Evolutionary conservation across 768 basidiomycete species (phyloP), one percentile per base, ranked within the genome.

Genomic region (Tylopilus vinaceipallidus): DNA sequence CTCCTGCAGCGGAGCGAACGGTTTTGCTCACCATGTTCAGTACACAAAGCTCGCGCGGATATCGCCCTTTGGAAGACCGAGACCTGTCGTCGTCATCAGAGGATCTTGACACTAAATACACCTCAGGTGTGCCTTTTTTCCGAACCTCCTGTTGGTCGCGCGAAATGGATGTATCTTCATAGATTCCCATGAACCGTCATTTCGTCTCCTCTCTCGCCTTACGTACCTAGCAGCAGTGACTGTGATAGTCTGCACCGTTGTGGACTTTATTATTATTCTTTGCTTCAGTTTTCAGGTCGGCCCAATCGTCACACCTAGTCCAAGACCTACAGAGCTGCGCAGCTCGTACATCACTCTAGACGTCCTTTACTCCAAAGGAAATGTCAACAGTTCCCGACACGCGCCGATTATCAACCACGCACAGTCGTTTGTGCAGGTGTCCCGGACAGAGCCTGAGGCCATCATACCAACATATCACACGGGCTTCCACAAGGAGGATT

Each of bases 401-500:
- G 32, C 22, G 6, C 39, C 47, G 3, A 48, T 48, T 10, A 24
- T 48, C 23, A 48, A 48, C 6, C 47, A 48, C 3, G 39, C 47
- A 11, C 7, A 33, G 11, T 34, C 47, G 12, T 41, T 41, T 14
- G 32, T 12, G 27, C 47, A 48, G 14, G 47, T 41, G 7, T 34
- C 39, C 23, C 32, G 33, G 17, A 48, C 23, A 17, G 47, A 41
- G 8, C 47, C 47, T 6, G 17, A 48, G 7, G 34, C 33, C 9
- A 17, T 48, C 32, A 2, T 48, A 26, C 47, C 47, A 13, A 39
- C 22, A 14, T 23, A 39, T 7, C 38, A 23, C 24, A 39, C 22
- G 0, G 38, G 38, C 22, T 39, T 12, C 16, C 24, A 13, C 14
- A 11, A 23, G 14, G 38, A 39, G 24, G 12, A 39, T 13, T 39